phyloP scores from a whole-genome alignment of 768 basidiomycete species.

The Crepidotus variabilis region DNA sequence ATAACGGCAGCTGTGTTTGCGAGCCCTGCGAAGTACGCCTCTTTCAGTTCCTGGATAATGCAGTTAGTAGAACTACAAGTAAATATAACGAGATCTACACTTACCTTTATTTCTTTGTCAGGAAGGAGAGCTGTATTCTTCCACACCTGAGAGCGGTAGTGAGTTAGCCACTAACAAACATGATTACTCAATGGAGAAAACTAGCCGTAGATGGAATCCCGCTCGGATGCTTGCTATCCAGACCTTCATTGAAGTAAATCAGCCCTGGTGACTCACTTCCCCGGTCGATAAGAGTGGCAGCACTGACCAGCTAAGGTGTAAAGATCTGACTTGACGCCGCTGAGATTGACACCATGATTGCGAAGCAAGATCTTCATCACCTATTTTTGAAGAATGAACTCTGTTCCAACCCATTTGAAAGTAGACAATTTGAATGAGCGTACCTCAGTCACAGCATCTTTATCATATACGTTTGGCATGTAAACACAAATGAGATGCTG shows the following conservation, averaged over 20 bases:
- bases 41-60: slow-evolving; percentile 50
- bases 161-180: background rate
- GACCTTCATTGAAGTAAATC: slow-evolving; percentile 32
- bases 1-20: slow-evolving; percentile 20
- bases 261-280: no score
- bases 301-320: slow-evolving; percentile 57
- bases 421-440: slow-evolving; percentile 1
- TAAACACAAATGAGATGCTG: slow-evolving; percentile 73
- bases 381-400: slow-evolving; percentile 24
- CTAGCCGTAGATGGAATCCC: slow-evolving; percentile 67
- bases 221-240: slow-evolving; percentile 76
- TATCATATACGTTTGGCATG: slow-evolving; percentile 68
- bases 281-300: background rate
- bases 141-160: slow-evolving; percentile 48
- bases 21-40: slow-evolving; percentile 53
- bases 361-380: slow-evolving; percentile 67
- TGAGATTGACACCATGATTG: slow-evolving; percentile 60
- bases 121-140: slow-evolving; percentile 56
- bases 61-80: background rate
- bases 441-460: slow-evolving; percentile 53
- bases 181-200: background rate
- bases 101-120: slow-evolving; percentile 61
- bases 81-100: background rate
- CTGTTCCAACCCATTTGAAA: background rate
- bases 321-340: slow-evolving; percentile 69